Evolutionary conservation across 2,329 filamentous ascomycete species (phyloP).

Genomic region (Daldinia sp.): DNA sequence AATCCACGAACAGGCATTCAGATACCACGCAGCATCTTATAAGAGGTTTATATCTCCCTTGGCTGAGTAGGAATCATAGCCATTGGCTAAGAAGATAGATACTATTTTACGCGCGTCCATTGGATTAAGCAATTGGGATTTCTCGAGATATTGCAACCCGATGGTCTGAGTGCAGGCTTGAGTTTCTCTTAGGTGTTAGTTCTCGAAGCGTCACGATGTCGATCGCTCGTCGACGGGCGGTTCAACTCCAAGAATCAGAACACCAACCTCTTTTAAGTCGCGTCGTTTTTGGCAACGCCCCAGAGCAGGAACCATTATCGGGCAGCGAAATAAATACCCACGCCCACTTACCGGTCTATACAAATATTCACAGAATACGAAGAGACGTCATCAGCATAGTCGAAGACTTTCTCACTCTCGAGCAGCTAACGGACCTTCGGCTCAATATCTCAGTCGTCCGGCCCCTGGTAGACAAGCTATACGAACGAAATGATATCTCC

Average conservation of each 20-base stretch:
- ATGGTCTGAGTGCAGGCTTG: not conserved
- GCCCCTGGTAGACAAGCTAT: slow-evolving; percentile 84
- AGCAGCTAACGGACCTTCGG: slow-evolving; percentile 80
- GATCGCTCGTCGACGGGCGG: slow-evolving; percentile 26
- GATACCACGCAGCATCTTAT: slow-evolving; percentile 13
- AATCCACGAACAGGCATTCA: slow-evolving; percentile 5
- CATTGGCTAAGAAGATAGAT: slow-evolving; percentile 8
- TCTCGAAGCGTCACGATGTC: slow-evolving; percentile 28
- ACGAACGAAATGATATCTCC: slow-evolving; percentile 80
- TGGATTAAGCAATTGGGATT: not conserved
- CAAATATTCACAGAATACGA: slow-evolving; percentile 76
- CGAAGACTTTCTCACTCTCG: slow-evolving; percentile 70
- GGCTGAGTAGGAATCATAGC: not conserved
- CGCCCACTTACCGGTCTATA: slow-evolving; percentile 74
- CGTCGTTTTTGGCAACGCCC: slow-evolving; percentile 48
- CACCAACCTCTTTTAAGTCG: slow-evolving; percentile 50
- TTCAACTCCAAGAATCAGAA: slow-evolving; percentile 44
- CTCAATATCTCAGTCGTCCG: slow-evolving; percentile 84
- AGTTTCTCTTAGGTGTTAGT: not conserved
- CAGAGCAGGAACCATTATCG: slow-evolving; percentile 55
- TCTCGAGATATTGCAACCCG: slow-evolving; percentile 7
- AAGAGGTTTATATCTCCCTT: not conserved
- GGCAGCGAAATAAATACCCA: slow-evolving; percentile 66
- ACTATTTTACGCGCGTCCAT: not conserved
- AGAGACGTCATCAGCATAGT: slow-evolving; percentile 70